These are phyloP conservation scores for Trametes elegans DNA, from an alignment of 768 basidiomycete genomes.

Conservation along the genomic window DNA sequence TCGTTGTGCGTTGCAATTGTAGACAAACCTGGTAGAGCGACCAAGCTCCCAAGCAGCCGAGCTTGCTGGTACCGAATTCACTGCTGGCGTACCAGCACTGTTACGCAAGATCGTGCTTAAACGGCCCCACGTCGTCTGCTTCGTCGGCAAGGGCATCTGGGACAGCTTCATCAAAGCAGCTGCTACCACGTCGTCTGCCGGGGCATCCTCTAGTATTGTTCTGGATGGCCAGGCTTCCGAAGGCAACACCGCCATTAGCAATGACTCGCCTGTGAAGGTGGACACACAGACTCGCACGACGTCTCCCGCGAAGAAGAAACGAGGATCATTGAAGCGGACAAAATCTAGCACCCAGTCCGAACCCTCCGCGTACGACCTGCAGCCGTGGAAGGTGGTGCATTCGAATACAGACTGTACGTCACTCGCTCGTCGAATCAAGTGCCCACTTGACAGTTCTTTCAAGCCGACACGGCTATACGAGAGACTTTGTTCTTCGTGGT, in stretches of 20 bases:
- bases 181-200: background rate
- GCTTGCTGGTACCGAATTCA: conserved; percentile 51
- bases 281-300: background rate
- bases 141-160: conserved; percentile 77
- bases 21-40: conserved; percentile 78
- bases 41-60: conserved; percentile 69
- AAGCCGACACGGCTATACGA: conserved; percentile 4
- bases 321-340: background rate
- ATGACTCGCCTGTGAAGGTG: too few species aligned
- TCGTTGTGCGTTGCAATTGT: background rate
- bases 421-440: background rate
- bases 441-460: background rate
- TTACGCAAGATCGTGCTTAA: conserved; percentile 55
- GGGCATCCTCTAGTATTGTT: background rate
- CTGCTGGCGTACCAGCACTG: conserved; percentile 51
- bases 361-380: conserved; percentile 40
- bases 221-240: background rate
- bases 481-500: conserved; percentile 77
- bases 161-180: conserved; percentile 32
- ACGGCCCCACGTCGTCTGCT: conserved; percentile 68
- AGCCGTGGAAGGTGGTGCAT: conserved; percentile 51
- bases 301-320: background rate
- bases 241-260: background rate
- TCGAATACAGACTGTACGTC: conserved; percentile 13
- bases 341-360: conserved; percentile 6